These are phyloP conservation scores for Dalbergia cochinchinensis DNA, from an alignment of 306 rosid genomes.

Conservation along the genomic window DNA sequence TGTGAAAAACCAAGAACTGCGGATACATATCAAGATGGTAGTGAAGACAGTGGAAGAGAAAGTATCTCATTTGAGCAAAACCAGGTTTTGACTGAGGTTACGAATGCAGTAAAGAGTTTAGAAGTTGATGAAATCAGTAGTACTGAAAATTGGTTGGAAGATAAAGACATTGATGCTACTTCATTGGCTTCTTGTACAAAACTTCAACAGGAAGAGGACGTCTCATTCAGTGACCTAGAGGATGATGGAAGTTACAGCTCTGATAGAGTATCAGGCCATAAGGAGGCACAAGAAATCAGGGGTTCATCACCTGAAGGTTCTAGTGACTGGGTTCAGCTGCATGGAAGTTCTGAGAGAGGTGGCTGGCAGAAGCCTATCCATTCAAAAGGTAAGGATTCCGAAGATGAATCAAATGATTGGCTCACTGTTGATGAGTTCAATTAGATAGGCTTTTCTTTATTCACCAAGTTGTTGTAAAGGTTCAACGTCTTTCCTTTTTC, in stretches of 20 bases:
- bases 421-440: conserved; percentile 73
- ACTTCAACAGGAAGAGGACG: conserved; percentile 64
- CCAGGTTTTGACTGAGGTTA: conserved; percentile 45
- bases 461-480: conserved; percentile 61
- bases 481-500: conserved; percentile 29
- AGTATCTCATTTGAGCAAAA: conserved; percentile 44
- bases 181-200: conserved; percentile 51
- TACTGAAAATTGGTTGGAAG: conserved; percentile 59
- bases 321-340: conserved; percentile 85
- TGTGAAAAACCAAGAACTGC: conserved; percentile 41
- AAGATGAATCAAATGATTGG: conserved; percentile 94
- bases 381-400: conserved; percentile 72
- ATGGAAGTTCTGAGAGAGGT: conserved; percentile 51
- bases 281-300: conserved; percentile 49
- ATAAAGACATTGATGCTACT: conserved; percentile 55
- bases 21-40: conserved; percentile 46
- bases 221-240: conserved; percentile 89
- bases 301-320: conserved; percentile 70
- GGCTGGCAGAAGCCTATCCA: conserved; percentile 42
- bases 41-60: conserved; percentile 48
- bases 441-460: conserved; percentile 45
- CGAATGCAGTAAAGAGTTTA: conserved; percentile 48
- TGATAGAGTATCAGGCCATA: conserved; percentile 54
- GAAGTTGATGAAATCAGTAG: conserved; percentile 58
- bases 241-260: conserved; percentile 63